A percentile compares a stretch with the other conserved stretches of the same genome.
Evolutionary conservation across 2,329 filamentous ascomycete species (phyloP).

Genomic region (Elsinoe fawcettii): DNA sequence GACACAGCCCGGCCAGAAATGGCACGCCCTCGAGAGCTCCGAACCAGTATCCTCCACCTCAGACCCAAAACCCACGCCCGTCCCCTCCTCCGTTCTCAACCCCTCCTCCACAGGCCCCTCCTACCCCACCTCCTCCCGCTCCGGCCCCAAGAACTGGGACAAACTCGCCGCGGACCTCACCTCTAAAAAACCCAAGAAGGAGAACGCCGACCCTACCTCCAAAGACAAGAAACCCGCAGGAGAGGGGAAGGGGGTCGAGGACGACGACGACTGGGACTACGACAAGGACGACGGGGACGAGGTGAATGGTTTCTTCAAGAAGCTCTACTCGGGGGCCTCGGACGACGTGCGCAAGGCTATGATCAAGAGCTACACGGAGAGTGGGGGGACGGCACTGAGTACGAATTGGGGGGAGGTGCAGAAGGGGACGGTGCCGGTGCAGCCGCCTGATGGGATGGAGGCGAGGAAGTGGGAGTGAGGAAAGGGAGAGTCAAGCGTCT

Average conservation of each 20-base stretch:
- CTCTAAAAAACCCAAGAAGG: slow-evolving; percentile 31
- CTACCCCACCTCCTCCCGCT: slow-evolving; percentile 81
- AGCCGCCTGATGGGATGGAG: slow-evolving; percentile 69
- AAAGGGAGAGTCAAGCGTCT: not conserved
- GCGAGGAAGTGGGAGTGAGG: slow-evolving; percentile 58
- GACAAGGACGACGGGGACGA: slow-evolving; percentile 52
- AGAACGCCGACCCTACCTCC: slow-evolving; percentile 22
- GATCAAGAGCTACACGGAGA: slow-evolving; percentile 96
- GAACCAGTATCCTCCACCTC: slow-evolving; percentile 19
- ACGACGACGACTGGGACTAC: slow-evolving; percentile 45
- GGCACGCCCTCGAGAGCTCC: slow-evolving; percentile 52
- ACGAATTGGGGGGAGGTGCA: slow-evolving; percentile 86
- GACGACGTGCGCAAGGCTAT: slow-evolving; percentile 82
- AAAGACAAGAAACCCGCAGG: slow-evolving; percentile 22
- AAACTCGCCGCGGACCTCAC: slow-evolving; percentile 53
- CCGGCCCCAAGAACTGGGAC: slow-evolving; percentile 88
- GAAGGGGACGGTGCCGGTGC: slow-evolving; percentile 60
- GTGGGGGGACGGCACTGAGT: slow-evolving; percentile 84
- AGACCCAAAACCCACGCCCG: slow-evolving; percentile 11
- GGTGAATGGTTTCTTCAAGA: slow-evolving; percentile 81
- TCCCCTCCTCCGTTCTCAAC: slow-evolving; percentile 20
- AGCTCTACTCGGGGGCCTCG: slow-evolving; percentile 68
- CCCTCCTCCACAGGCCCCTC: slow-evolving; percentile 39
- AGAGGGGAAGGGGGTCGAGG: no score
- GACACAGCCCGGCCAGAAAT: slow-evolving; percentile 56